A percentile compares a stretch with the other conserved stretches of the same genome.
phyloP scores from a whole-genome alignment of 306 rosid genomes.

The Corylus avellana region DNA sequence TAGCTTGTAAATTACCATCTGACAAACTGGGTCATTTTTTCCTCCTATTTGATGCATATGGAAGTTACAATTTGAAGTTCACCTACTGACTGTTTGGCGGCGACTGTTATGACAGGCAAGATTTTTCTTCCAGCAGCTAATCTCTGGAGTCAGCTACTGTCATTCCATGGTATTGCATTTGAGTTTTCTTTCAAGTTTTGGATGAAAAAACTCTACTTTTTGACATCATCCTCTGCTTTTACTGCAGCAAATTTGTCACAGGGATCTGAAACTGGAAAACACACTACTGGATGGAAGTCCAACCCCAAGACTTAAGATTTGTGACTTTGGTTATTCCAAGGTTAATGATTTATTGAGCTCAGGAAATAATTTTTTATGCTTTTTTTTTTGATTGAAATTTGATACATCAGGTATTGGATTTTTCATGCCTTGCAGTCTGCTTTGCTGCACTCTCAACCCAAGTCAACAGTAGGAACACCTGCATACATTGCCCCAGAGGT shows the following conservation, averaged over 20 bases:
- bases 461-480: slow-evolving; percentile 94
- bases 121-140: slow-evolving; percentile 94
- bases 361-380: not conserved
- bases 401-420: not conserved
- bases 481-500: slow-evolving; percentile 95
- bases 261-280: slow-evolving; percentile 95
- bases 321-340: slow-evolving; percentile 98
- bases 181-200: not conserved
- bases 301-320: slow-evolving; percentile 78
- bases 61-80: not conserved
- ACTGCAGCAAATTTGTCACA: slow-evolving; percentile 84
- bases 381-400: not conserved
- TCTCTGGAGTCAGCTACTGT: slow-evolving; percentile 94
- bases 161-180: slow-evolving; percentile 69
- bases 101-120: slow-evolving; percentile 65
- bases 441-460: slow-evolving; percentile 83
- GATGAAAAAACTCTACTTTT: not conserved
- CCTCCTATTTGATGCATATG: slow-evolving; percentile 11
- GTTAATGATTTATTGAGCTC: slow-evolving; percentile 35
- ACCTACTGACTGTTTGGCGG: slow-evolving; percentile 8
- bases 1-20: slow-evolving; percentile 4
- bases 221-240: slow-evolving; percentile 5
- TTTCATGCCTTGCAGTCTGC: slow-evolving; percentile 56
- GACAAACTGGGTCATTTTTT: not conserved
- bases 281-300: slow-evolving; percentile 87